These are phyloP conservation scores for Stachybotrys echinatus DNA, from an alignment of 2,329 filamentous ascomycete species.

Conservation along the genomic window DNA sequence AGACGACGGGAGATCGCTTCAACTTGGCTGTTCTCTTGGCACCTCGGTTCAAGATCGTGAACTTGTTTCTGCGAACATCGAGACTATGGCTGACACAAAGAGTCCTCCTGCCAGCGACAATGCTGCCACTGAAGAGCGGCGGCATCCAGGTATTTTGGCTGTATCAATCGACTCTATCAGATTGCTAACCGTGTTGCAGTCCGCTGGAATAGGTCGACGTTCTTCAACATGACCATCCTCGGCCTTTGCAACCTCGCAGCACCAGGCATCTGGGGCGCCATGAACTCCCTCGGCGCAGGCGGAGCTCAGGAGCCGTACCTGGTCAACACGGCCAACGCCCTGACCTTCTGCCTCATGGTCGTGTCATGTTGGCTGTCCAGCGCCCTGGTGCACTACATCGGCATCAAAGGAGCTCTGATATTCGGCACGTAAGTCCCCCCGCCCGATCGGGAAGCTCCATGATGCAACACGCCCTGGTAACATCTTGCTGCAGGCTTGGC, in stretches of 20 bases:
- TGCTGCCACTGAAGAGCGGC: no score
- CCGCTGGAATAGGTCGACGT: constrained; percentile 66
- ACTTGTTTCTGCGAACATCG: no score
- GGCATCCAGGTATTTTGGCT: not conserved
- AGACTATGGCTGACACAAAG: no score
- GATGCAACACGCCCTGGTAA: no score
- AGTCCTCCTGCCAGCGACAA: no score
- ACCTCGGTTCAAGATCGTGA: no score
- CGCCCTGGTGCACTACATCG: constrained; percentile 59
- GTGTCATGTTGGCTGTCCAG: constrained; percentile 63
- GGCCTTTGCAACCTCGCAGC: constrained; percentile 67
- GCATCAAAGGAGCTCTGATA: constrained; percentile 66
- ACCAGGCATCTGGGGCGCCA: constrained; percentile 67
- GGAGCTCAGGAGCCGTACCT: constrained; percentile 60
- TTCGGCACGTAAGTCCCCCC: constrained; percentile 54
- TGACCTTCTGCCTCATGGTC: constrained; percentile 71
- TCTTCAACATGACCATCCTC: constrained; percentile 67
- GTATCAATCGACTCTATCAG: not conserved
- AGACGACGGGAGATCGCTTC: no score
- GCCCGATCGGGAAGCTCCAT: no score
- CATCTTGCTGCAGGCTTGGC: constrained; percentile 45
- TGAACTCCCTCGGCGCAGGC: constrained; percentile 69
- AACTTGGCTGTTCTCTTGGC: no score
- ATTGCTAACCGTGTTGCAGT: constrained; percentile 28
- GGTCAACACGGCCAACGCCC: constrained; percentile 65